Conservation (phyloP, 2,329 filamentous ascomycete genomes). For the Teratosphaeria gauchensis region DNA sequence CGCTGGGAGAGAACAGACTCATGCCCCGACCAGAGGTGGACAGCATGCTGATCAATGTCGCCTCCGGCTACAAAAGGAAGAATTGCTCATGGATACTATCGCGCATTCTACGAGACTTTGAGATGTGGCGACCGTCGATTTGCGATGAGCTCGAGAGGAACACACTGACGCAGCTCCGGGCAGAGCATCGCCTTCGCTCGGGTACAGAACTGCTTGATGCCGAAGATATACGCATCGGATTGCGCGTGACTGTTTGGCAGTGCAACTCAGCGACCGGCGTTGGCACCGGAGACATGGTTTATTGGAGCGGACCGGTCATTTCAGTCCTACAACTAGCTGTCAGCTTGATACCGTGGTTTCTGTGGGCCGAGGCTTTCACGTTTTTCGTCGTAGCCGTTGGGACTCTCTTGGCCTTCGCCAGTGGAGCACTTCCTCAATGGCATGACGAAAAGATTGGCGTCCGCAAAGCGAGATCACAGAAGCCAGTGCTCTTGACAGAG, state of each 20-base stretch:
- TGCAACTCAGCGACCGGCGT: neutral
- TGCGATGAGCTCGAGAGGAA: neutral
- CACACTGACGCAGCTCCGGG: neutral
- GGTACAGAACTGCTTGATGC: neutral
- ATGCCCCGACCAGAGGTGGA: conserved; percentile 2
- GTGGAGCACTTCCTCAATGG: conserved; percentile 35
- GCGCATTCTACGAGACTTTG: conserved; percentile 4
- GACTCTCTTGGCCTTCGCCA: conserved; percentile 28
- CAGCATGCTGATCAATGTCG: conserved; percentile 3
- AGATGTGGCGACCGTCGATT: neutral
- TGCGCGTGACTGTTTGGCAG: conserved; percentile 2
- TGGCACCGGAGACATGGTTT: neutral
- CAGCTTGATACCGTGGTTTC: neutral
- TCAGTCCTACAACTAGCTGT: conserved; percentile 1
- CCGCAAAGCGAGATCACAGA: conserved; percentile 17
- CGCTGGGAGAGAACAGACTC: conserved; percentile 2
- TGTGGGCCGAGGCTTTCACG: conserved; percentile 26
- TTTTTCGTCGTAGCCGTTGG: conserved; percentile 32
- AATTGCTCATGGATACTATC: conserved; percentile 3
- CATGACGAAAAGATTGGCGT: conserved; percentile 36
- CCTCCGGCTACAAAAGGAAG: neutral
- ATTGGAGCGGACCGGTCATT: neutral
- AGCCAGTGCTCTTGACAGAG: conserved; percentile 28
- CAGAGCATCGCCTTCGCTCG: neutral
- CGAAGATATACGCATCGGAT: conserved; percentile 10